Percentiles rank a stretch among this genome's conserved stretches.
phyloP scores from a whole-genome alignment of 495 filamentous ascomycete species.

The Penicillium crystallinum region DNA sequence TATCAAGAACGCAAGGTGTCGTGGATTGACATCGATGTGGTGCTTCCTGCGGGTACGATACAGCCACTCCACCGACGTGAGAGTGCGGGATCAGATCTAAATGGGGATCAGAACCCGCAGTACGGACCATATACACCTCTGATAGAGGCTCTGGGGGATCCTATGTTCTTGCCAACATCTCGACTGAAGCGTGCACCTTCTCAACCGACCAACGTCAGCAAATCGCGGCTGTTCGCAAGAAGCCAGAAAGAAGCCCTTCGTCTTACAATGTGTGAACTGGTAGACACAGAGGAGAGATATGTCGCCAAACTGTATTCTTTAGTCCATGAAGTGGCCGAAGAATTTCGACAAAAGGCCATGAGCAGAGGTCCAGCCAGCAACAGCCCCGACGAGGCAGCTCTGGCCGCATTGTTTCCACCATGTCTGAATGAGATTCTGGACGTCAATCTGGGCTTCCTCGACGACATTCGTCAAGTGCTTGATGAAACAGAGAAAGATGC shows the following conservation, averaged over 20 bases:
- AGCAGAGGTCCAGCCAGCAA: conserved; percentile 53
- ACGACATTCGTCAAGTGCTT: conserved; percentile 66
- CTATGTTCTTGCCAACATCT: conserved; percentile 81
- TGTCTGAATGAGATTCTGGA: conserved; percentile 72
- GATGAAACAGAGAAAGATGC: conserved; percentile 82
- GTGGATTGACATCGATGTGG: conserved; percentile 83
- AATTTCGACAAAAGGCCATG: conserved; percentile 65
- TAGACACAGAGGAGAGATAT: conserved; percentile 93
- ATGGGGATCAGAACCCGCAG: conserved; percentile 56
- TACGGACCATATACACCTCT: conserved; percentile 71
- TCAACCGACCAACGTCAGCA: conserved; percentile 70
- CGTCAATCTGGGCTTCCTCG: conserved; percentile 72
- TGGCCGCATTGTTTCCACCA: conserved; percentile 74
- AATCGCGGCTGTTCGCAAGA: conserved; percentile 65
- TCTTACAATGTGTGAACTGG: conserved; percentile 83
- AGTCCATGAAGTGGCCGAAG: conserved; percentile 66
- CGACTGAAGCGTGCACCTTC: conserved; percentile 84
- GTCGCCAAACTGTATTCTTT: conserved; percentile 79
- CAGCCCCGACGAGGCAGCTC: conserved; percentile 65
- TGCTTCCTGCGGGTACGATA: conserved; percentile 73
- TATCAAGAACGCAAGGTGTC: conserved; percentile 72
- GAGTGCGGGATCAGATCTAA: conserved; percentile 36
- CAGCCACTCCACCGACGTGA: conserved; percentile 36
- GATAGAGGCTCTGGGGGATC: conserved; percentile 71
- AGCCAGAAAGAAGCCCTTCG: conserved; percentile 79